Conservation (phyloP, 1,284 basidiomycete genomes). For the Ganoderma lingzhi region DNA sequence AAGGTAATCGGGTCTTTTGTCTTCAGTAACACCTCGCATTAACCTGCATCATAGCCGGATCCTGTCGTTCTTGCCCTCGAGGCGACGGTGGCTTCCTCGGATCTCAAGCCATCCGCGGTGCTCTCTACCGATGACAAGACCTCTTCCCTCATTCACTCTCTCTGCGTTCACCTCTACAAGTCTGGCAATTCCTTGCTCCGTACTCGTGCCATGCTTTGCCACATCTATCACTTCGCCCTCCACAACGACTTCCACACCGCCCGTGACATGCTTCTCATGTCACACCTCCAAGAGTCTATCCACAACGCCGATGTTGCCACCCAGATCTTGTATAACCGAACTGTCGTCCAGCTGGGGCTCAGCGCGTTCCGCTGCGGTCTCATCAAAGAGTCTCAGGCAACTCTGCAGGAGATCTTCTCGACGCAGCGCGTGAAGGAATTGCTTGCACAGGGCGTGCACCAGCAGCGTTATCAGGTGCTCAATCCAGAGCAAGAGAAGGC, state of each 20-base stretch:
- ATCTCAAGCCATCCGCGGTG: conserved; percentile 66
- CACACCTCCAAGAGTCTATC: conserved; percentile 96
- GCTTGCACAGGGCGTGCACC: conserved; percentile 95
- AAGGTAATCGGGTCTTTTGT: conserved; percentile 66
- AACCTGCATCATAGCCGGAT: conserved; percentile 72
- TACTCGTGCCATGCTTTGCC: conserved; percentile 96
- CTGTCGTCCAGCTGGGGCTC: conserved; percentile 96
- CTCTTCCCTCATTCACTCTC: conserved; percentile 83
- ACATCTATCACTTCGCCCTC: conserved; percentile 97
- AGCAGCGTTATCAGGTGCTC: conserved; percentile 88
- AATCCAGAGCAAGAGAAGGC: conserved; percentile 97
- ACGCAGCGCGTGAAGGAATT: conserved; percentile 97
- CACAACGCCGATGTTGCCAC: conserved; percentile 96
- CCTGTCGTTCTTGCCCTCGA: conserved; percentile 94
- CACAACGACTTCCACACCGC: conserved; percentile 98
- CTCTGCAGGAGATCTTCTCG: conserved; percentile 95
- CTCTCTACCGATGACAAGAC: conserved; percentile 65
- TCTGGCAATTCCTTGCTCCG: conserved; percentile 90
- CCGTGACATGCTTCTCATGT: conserved; percentile 99
- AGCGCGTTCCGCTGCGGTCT: conserved; percentile 96
- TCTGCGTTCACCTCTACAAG: conserved; percentile 95
- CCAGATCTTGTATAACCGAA: conserved; percentile 98
- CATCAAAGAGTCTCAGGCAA: conserved; percentile 94
- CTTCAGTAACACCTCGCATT: conserved; percentile 13
- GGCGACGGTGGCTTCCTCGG: conserved; percentile 62